Base-by-base conservation (phyloP, 139 green algal genomes). In the Nannochloris sp. region DNA sequence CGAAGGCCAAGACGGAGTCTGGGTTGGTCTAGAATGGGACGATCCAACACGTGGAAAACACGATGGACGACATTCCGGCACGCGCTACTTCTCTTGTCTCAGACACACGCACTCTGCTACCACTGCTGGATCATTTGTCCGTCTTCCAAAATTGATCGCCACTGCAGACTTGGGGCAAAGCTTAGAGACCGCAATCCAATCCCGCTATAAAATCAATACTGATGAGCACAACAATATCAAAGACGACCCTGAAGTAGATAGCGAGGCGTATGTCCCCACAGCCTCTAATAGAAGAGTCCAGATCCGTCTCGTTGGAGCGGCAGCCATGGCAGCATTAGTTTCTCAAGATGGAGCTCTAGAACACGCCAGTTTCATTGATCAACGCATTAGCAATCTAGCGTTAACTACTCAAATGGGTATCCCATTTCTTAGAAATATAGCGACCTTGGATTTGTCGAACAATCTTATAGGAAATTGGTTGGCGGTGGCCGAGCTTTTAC, bases 21-120 rank as follows among this genome's bases (percentile, higher is more conserved):
- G 89, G 89, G 78, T 89, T 3, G 89, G 89, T 5, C 58, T 96
- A 14, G 89, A 96, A 48, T 96, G 85, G 80, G 89, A 96, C 61
- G 81, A 95, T 44, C 33, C 62, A 4, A 64, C 42, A 25, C 67
- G 86, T 0, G 89, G 89, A 35, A 95, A 92, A 73, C 83, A 96
- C 64, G 81, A 92, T 67, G 89, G 89, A 13, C 61, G 32, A 33
- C 74, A 80, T 13, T 71, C 56, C 1, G 83, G 83, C 7, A 57
- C 59, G 0, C 60, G 70, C n/a, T 96, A 96, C 59, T 96, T 96
- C 56, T 7, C 46, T 0, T 83, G 69, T 45, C 3, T 4, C 4
- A n/a, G n/a, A n/a, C n/a, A n/a, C n/a, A n/a, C n/a, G n/a, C 12
- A 8, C 19, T 48, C n/a, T 3, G 58, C 33, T 24, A 35, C 67